Evolutionary conservation across 768 basidiomycete species (phyloP), one percentile per base, ranked within the genome.

Genomic region (Bullera alba): DNA sequence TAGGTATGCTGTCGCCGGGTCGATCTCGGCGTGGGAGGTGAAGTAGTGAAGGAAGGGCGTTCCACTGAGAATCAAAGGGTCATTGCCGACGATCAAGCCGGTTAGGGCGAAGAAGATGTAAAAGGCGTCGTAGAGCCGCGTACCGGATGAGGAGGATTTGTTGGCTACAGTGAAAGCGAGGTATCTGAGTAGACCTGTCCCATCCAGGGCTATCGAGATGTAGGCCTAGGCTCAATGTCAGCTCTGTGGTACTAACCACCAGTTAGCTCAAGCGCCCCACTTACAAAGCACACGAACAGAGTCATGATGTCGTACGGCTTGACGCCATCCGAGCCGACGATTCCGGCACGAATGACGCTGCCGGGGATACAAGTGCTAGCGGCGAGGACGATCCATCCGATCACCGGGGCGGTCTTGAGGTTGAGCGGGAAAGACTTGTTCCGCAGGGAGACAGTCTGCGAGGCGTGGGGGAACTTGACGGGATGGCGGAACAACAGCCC

Each of bases 301-400:
- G 88, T 87, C 70, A 97, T 80, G 57, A 97, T 91, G 67, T 95
- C 87, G 64, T 91, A 87, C 0, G 92, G 92, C 58, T 85, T 81
- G 22, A 96, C 79, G 3, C 84, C 84, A 52, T 83, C 83, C 0
- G 78, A 76, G 5, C 85, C 85, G 10, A 92, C 81, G 46, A 93
- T 87, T 1, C 92, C 92, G 52, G 80, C 73, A 15, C 83, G 78
- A 32, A 93, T 78, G 8, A 78, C 80, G 0, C 56, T 25, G 0
- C 76, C 74, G 23, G 67, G 62, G 17, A 78, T 77, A 42, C 70
- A 70, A 10, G 67, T 70, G 2, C 67, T 71, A 0, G 72, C 71
- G 10, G 76, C 67, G 1, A 78, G 63, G 23, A 78, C 42, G 6
- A 77, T 54, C 0, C 76, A 75, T 0, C 73, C 75, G n/a, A 74